Base-by-base conservation (phyloP, 345 rosid genomes). In the Eucalyptus cloeziana region DNA sequence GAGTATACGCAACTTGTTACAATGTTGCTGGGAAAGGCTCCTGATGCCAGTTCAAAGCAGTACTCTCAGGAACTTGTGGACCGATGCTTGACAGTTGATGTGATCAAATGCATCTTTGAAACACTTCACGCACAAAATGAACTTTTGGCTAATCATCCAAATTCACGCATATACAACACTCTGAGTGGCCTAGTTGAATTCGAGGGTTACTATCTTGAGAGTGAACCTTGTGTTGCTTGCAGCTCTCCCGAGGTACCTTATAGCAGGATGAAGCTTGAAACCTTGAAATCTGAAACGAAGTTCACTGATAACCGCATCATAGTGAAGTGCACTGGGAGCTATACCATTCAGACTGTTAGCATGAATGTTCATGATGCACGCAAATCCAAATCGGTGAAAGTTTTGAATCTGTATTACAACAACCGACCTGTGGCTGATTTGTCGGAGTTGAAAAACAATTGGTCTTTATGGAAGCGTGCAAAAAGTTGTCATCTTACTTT, bases 351-450 rank as follows among this genome's bases (percentile, higher is more conserved):
- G 89, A 94, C 98, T 90, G 98, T 98, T 92, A 95, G 96, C 64
- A 97, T 98, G 99, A 98, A 97, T 94, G 99, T 98, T 90, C 98
- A 97, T 93, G 99, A 98, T 92, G 99, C 98, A 6, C 98, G 99
- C 30, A 98, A 96, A 92, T 98, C 99, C 64, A 98, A 96, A 94
- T 98, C 99, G 13, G 99, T 98, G 91, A 97, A 98, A 94, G 97
- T 98, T 87, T 93, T 98, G 93, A 98, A 98, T 92, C 94, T 98
- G 87, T 97, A 97, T 90, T 98, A 97, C 92, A 98, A 98, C 92
- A 98, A 98, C 93, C 96, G 99, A 47, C 98, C 99, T 30, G 99
- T 97, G 88, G 93, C 99, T 88, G 99, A 98, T 92, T 93, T 98
- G 90, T 95, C 99, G 15, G 99, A 98, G 93, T 93, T 98, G 94